A percentile compares a stretch with the other conserved stretches of the same genome.
Evolutionary conservation across 768 basidiomycete genomes (phyloP).

Genomic region (Lentinus brumalis): DNA sequence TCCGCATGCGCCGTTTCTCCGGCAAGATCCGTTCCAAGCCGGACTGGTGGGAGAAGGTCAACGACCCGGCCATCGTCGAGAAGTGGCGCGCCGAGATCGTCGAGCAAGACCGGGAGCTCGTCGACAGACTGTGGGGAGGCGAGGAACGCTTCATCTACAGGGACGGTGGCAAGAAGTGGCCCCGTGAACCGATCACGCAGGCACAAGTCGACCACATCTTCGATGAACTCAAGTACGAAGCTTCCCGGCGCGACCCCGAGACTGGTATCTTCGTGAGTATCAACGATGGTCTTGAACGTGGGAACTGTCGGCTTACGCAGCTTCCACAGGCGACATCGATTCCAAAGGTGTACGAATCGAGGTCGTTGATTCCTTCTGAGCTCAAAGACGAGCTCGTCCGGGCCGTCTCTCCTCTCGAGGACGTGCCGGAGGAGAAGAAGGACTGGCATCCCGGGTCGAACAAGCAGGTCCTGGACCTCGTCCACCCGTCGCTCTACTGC

Average conservation of each 20-base stretch:
- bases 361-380: background rate
- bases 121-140: constrained; percentile 1
- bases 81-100: constrained; percentile 13
- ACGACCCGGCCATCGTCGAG: background rate
- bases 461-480: constrained; percentile 44
- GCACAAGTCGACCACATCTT: constrained; percentile 8
- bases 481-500: constrained; percentile 45
- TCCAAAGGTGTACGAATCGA: constrained; percentile 1
- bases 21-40: constrained; percentile 5
- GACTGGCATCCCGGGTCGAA: constrained; percentile 52
- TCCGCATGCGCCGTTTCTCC: constrained; percentile 8
- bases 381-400: background rate
- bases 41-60: constrained; percentile 8
- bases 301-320: background rate
- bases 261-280: constrained; percentile 13
- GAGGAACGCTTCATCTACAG: background rate
- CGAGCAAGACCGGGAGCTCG: constrained; percentile 1
- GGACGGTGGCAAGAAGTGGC: background rate
- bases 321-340: background rate
- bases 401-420: constrained; percentile 32
- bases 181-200: background rate
- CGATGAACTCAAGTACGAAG: constrained; percentile 5
- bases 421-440: constrained; percentile 35
- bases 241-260: background rate
- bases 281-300: too few species aligned